Base-by-base conservation (phyloP, 768 basidiomycete genomes). In the Kondoa subrosea region DNA sequence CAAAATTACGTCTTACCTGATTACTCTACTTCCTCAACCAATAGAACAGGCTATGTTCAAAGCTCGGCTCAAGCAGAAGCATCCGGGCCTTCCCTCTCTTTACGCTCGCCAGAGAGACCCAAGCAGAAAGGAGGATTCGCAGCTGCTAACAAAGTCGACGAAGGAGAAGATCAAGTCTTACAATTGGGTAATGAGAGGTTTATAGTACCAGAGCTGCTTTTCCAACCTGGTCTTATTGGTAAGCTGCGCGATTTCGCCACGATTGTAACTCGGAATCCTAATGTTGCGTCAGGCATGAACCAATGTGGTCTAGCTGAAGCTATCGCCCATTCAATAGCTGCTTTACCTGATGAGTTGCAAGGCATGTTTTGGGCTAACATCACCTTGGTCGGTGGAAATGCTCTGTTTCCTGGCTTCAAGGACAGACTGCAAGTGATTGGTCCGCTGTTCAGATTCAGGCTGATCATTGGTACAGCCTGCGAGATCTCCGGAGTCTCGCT, bases 301-400 rank as follows among this genome's bases (percentile, higher is more conserved):
- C 91, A 95, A 74, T 81, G 83, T 21, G 92, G 92, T 1, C 78
- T 97, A 31, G 80, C 89, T 34, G 82, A 81, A 66, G 84, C 85
- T 14, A 83, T 96, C 69, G 86, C 87, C 56, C 76, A 82, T 66
- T 86, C 86, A 67, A 90, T 97, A 74, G 80, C 82, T 0, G 77
- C 82, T 32, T 83, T 96, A 68, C 89, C 89, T 0, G 79, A 81
- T 64, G 89, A 92, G 73, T 73, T 92, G 29, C 88, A 85, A 72
- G 91, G 89, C 34, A 84, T 97, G 86, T 95, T 91, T 77, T 97
- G 91, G 91, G 84, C 85, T 34, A 89, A 96, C 76, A 91, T 97
- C 69, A 88, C 87, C 15, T 78, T 93, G 71, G 83, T 91, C 73
- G 92, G 92, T 62, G 92, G 92, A 16, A 87, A 83, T 76, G 83